phyloP scores from a whole-genome alignment of 139 green algal species.

The Chlorella sp. region DNA sequence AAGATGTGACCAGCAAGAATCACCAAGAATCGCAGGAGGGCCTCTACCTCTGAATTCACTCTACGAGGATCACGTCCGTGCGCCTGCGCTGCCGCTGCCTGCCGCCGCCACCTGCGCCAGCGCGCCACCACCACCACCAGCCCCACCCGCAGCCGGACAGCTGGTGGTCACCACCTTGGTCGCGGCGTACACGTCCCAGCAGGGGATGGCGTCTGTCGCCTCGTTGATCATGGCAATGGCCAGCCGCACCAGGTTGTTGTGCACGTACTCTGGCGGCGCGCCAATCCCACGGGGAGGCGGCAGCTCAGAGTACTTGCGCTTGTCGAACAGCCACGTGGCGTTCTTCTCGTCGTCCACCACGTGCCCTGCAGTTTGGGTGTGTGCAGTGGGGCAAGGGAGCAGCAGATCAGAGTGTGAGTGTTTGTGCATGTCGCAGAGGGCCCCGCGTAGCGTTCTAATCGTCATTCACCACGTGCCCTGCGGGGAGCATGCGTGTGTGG shows the following conservation, averaged over 20 bases:
- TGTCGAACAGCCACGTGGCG: conserved; percentile 83
- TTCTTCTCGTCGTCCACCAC: conserved; percentile 22
- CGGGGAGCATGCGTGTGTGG: no score
- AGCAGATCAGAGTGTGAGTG: no score
- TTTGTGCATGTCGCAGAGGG: not conserved
- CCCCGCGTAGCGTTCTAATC: not conserved
- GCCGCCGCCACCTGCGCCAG: no score
- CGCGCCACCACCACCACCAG: no score
- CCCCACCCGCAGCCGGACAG: no score
- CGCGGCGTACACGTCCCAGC: conserved; percentile 70
- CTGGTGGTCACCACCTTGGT: conserved; percentile 9
- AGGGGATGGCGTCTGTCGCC: conserved; percentile 45
- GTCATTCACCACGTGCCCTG: no score
- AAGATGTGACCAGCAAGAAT: not conserved
- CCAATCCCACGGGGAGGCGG: conserved; percentile 25
- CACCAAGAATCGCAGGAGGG: not conserved
- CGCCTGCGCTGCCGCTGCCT: not conserved
- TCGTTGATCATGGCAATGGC: conserved; percentile 38
- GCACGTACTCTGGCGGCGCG: not conserved
- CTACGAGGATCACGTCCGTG: not conserved
- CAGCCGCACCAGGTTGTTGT: conserved; percentile 27
- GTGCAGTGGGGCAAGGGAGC: no score
- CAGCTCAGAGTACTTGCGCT: conserved; percentile 59
- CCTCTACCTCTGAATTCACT: not conserved
- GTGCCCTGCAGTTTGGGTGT: conserved; percentile 1